Base-by-base conservation (phyloP, 2,329 filamentous ascomycete genomes). In the Fusarium bulbicola region DNA sequence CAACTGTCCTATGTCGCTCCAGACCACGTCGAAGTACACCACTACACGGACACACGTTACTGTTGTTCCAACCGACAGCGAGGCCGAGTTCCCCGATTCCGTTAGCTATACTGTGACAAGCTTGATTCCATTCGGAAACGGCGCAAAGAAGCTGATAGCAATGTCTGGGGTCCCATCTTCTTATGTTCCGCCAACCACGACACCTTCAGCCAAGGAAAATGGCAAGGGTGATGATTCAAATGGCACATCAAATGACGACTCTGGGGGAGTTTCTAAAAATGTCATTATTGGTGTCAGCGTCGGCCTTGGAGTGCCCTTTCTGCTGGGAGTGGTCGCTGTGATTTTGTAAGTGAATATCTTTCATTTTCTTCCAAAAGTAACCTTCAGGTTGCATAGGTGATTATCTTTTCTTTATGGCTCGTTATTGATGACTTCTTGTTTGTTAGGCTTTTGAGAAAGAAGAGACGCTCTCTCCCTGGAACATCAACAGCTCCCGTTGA, bases 1-100 rank as follows among this genome's bases (percentile, higher is more conserved):
- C 37, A 84, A 86, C 72, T 90, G 88, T 67, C 88, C 89, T 0
- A 83, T 77, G 2, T 87, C 86, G 0, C 79, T 86, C 20, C 87
- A 88, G 73, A 83, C 77, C 20, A 85, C 86, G 0, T 80, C 80
- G 3, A 82, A 82, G 21, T 79, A 79, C 5, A 80, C 79, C 1
- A 81, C 78, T 1, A 85, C 81, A 0, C 78, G 78, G 21, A 87
- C 85, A 0, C 72, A 84, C 4, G 79, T 82, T 4, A 84, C 85
- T 0, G 76, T 83, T 3, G 79, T 88, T 7, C 75, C 82, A 0
- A 79, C 81, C 0, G 84, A 85, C 1, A 76, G 74, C 1, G 50
- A 72, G 6, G 28, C 56, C 6, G 18, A 63, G 16, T 42, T 68
- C 7, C 24, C 56, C 1, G 30, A 63, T 1, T 34, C 49, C 7